Evolutionary conservation across 2,329 filamentous ascomycete genomes (phyloP), one percentile per base, ranked within the genome.

Genomic region (Cercospora brassicicola): DNA sequence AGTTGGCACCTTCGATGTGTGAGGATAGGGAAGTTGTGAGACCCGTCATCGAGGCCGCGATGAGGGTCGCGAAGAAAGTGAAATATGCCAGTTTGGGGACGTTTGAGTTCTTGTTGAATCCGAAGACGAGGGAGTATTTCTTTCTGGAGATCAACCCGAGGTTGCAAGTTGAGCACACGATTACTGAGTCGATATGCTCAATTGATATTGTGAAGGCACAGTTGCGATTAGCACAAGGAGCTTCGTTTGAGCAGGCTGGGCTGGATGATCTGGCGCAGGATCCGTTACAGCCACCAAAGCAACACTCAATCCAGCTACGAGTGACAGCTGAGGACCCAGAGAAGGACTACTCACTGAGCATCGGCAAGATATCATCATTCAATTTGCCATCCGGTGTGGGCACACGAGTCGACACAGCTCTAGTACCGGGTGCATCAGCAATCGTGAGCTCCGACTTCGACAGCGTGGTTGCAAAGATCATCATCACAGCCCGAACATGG

Each of bases 121-220:
- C 84, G 10, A 67, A 76, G 0, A 82, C 78, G 0, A 74, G 75
- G 1, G 82, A 86, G 26, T 87, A 84, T 75, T 89, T 84, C 76
- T 89, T 89, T 71, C 76, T 89, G 5, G 87, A 89, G 72, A 82
- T 88, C 69, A 89, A 89, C 65, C 87, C 87, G 0, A 81, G 87
- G 2, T 75, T 89, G 2, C 87, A 89, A 73, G 87, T 89, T 45
- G 87, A 89, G 71, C 87, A 89, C 73, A 88, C 87, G 0, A 84
- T 89, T 63, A 88, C 86, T 0, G 87, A 89, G 71, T 81, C 80
- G 3, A 84, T 90, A 7, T 83, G 82, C 5, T 80, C 78, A 0
- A 77, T 84, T 7, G 87, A 89, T 67, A 80, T 89, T 3, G 86
- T 89, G 15, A 82, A 83, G 70, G 77, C 80, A 2, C 87, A 89